phyloP scores from a whole-genome alignment of 371 early-diverging fungal genomes.

The Coemansia linderi region DNA sequence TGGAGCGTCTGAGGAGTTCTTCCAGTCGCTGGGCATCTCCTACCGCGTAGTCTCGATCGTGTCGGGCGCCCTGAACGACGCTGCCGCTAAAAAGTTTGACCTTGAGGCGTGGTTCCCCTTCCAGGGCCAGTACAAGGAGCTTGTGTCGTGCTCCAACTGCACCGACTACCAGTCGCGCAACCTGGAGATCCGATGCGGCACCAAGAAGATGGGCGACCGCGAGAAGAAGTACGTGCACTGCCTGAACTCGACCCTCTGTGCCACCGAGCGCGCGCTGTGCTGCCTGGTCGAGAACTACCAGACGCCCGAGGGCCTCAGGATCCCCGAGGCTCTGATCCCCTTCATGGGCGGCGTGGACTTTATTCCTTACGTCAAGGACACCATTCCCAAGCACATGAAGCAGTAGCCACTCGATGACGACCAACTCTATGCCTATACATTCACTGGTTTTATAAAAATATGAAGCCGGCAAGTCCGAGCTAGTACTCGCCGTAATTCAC shows the following conservation, averaged over 20 bases:
- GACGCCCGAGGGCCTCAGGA: slow-evolving; percentile 84
- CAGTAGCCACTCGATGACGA: neutral
- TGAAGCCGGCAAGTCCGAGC: neutral
- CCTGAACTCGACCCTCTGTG: slow-evolving; percentile 98
- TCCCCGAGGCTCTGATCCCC: slow-evolving; percentile 85
- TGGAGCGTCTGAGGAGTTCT: slow-evolving; percentile 91
- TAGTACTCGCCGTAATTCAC: slow-evolving; percentile 16
- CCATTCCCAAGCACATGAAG: slow-evolving; percentile 40
- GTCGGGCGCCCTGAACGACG: slow-evolving; percentile 98
- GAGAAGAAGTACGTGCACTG: slow-evolving; percentile 99
- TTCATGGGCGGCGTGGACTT: slow-evolving; percentile 95
- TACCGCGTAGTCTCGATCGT: slow-evolving; percentile 97
- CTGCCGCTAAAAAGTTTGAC: slow-evolving; percentile 99
- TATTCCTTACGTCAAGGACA: slow-evolving; percentile 75
- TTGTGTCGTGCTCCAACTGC: slow-evolving; percentile 99
- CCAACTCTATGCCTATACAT: neutral
- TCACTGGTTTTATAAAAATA: neutral
- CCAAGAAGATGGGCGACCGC: slow-evolving; percentile 93
- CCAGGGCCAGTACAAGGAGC: slow-evolving; percentile 98
- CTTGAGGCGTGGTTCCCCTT: slow-evolving; percentile 99
- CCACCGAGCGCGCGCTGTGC: slow-evolving; percentile 98
- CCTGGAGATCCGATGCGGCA: slow-evolving; percentile 97
- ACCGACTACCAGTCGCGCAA: slow-evolving; percentile 97
- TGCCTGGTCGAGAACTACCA: slow-evolving; percentile 99
- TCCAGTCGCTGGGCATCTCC: slow-evolving; percentile 91